Base-by-base conservation (phyloP, 441 rosid species). In the Mallotus japonicus region DNA sequence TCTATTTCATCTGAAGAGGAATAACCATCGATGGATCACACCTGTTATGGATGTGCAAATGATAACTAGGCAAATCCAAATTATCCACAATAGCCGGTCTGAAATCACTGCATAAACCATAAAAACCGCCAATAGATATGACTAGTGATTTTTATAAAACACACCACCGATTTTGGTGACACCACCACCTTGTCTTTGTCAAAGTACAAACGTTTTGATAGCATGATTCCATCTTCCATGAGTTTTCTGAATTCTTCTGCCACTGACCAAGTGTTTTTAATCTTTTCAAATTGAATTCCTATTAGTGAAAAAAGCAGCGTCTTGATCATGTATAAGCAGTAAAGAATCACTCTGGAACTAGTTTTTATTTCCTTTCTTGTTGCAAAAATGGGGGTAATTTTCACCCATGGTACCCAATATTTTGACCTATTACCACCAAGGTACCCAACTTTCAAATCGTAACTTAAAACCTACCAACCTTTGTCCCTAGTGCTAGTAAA, bases 41-140 rank as follows among this genome's bases (percentile, higher is more conserved):
- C 77, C 91, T 80, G 57, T 98, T 97, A 77, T 95, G 82, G 71
- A 95, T 96, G 81, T 95, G 89, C 16, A 98, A 98, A 88, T 95
- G 98, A 78, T 95, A 95, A 78, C 98, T 93, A 14, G 99, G 92
- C 37, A 95, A 78, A 64, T 93, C 98, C 8, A 98, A 98, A 74
- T 95, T 91, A 71, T 95, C 99, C n/a, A 93, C 99, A 19, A 90
- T 84, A 51, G 84, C 85, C 32, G 99, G 98, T 95, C 87, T 47
- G 81, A 62, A 55, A 95, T 89, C 34, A 93, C 91, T 2, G 98
- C 97, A 80, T 95, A 95, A 0, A 85, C 88, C 95, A 91, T 90
- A 3, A 97, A 97, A 11, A 97, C 82, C 37, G 85, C 78, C 0
- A 97, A 97, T 8, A 95, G 83, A 75, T 73, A 82, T 42, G 59